Evolutionary conservation across 805 yeast species (phyloP), one percentile per base, ranked within the genome.

Genomic region (Candida manassasensis): DNA sequence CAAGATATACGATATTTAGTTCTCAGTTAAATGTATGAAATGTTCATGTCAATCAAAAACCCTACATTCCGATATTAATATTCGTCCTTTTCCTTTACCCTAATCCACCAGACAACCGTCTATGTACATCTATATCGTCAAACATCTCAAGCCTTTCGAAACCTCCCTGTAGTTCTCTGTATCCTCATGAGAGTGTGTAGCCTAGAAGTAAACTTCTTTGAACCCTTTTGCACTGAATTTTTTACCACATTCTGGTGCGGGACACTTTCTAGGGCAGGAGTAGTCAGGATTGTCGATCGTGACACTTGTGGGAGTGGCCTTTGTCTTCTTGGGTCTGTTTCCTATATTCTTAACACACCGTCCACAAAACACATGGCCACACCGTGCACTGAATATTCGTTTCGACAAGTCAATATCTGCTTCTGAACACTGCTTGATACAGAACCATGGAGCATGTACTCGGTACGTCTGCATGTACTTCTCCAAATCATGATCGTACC

Each of bases 351-450:
- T 75, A 15, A 82, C 83, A 59, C 96, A 87, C 27, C 90, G 59
- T 1, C 96, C 96, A 57, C 96, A 87, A 53, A 76, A 87, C 0
- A 79, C 73, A 61, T 87, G 96, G 0, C 96, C 96, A 63, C 96
- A 87, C 26, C 57, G 60, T 0, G 84, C 72, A 13, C 71, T 69
- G 49, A 80, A 87, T 2, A 82, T 72, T 40, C 87, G 70, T 47
- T 69, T 76, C 0, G 89, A 81, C 21, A 84, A 59, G 37, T 73
- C 80, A 13, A 61, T 48, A 48, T 84, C 94, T 0, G 64, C 61
- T 8, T 63, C 67, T 0, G 80, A 70, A n/a, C 79, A 59, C 18
- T 62, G 59, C 11, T 57, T 51, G 11, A 66, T 45, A 24, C 80
- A 73, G 45, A 76, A 81, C 72, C 81, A 84, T 2, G 93, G 90